Evolutionary conservation across 1,284 basidiomycete genomes (phyloP).

Genomic region (Somion occarium): DNA sequence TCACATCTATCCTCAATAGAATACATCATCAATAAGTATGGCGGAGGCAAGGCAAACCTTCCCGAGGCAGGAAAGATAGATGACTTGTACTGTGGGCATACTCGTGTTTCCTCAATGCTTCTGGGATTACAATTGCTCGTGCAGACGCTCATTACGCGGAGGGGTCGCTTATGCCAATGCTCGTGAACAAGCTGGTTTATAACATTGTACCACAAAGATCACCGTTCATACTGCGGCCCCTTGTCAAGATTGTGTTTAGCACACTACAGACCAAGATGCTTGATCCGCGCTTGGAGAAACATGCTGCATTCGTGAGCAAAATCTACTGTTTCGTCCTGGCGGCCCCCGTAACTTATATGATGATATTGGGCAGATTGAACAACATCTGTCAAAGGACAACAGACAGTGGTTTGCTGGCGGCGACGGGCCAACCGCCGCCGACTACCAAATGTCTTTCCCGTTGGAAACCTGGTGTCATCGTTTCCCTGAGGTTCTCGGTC

Average conservation of each 20-base stretch:
- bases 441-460: conserved; percentile 35
- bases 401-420: conserved; percentile 34
- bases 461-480: conserved; percentile 23
- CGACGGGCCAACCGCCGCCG: conserved; percentile 33
- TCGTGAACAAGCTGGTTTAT: conserved; percentile 29
- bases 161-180: conserved; percentile 34
- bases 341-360: neutral
- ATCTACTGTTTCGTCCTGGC: neutral
- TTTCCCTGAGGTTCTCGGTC: conserved; percentile 19
- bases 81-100: conserved; percentile 29
- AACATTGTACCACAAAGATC: conserved; percentile 22
- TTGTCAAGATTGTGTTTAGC: conserved; percentile 21
- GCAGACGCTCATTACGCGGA: conserved; percentile 36
- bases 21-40: conserved; percentile 38
- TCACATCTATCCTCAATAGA: conserved; percentile 20
- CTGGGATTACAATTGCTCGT: conserved; percentile 1
- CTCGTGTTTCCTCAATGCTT: neutral
- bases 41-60: conserved; percentile 31
- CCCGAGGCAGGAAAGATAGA: conserved; percentile 34
- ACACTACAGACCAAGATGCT: neutral
- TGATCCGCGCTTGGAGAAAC: neutral
- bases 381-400: conserved; percentile 21
- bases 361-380: conserved; percentile 19
- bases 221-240: conserved; percentile 30
- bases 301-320: conserved; percentile 1